Evolutionary conservation across 2,329 filamentous ascomycete genomes (phyloP).

Genomic region (Trichoderma oligosporum): DNA sequence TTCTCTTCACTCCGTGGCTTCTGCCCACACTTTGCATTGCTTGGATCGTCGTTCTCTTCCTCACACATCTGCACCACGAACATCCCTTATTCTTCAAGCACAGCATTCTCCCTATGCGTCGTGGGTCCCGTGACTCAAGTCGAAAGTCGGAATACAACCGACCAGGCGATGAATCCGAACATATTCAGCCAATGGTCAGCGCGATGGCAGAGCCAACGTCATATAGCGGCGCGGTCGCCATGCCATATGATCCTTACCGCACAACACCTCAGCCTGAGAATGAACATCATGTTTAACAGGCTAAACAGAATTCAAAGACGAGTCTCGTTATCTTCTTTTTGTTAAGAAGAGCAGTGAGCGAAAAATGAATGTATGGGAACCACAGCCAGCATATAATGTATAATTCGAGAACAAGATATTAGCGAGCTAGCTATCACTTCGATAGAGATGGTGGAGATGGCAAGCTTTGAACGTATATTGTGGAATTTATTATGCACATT

Average conservation of each 20-base stretch:
- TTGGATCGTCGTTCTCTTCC: slow-evolving; percentile 32
- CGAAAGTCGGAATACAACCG: background rate
- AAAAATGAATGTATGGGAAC: background rate
- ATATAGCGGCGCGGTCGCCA: background rate
- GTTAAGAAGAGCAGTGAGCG: background rate
- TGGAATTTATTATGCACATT: too few relatives aligned
- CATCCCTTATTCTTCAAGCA: slow-evolving; percentile 14
- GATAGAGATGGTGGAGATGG: background rate
- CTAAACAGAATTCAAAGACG: too few relatives aligned
- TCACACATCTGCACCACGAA: slow-evolving; percentile 33
- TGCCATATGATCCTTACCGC: background rate
- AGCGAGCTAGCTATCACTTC: background rate
- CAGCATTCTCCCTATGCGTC: background rate
- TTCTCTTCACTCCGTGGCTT: slow-evolving; percentile 31
- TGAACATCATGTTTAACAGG: background rate
- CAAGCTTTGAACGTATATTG: too few relatives aligned
- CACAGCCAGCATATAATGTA: background rate
- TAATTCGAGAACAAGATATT: background rate
- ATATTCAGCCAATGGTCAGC: slow-evolving; percentile 6
- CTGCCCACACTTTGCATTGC: slow-evolving; percentile 35
- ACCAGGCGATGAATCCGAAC: background rate
- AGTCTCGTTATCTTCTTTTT: background rate
- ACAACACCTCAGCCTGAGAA: background rate
- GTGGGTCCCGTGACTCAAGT: background rate
- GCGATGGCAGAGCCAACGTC: background rate